Base-by-base conservation (phyloP, 768 basidiomycete species). In the Cytidiella melzeri region DNA sequence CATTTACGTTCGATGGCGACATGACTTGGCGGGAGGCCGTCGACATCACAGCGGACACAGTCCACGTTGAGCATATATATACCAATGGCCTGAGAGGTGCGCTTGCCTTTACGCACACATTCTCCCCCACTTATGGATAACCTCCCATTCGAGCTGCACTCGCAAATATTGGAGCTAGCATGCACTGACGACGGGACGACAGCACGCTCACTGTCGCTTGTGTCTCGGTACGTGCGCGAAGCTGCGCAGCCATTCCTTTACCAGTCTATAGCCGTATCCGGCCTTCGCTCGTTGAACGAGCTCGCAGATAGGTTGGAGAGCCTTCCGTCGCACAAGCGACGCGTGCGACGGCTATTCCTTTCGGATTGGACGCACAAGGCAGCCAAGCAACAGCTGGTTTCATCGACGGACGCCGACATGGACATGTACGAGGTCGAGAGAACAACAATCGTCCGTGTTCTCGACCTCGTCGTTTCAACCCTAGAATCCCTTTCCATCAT, bases 291-390 rank as follows among this genome's bases (percentile, higher is more conserved):
- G 34, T 54, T 65, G 43, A 43, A 55, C n/a, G 46, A 58, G 9
- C 58, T 65, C 50, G 47, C 45, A 25, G 15, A 45, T n/a, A 46
- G 52, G 27, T 63, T 76, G 12, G 63, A 68, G 42, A 48, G 38
- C 10, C 61, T 60, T 1, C 72, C 73, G 3, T 39, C 58, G 1
- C 69, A 73, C 57, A 53, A 68, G 25, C 68, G 74, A 11, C 62
- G 61, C 41, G 64, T 78, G 25, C 62, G 66, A 42, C 69, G 73
- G 46, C 66, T 79, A 43, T 77, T 73, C 62, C 64, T 79, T 23
- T 69, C 70, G 42, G 69, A 73, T 53, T 52, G 55, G 53, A 51
- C 54, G 12, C 46, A 47, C 47, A 51, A 37, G 26, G 46, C 37
- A 43, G 58, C 28, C 43, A 46, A 45, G 39, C 48, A 52, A 30